These are phyloP conservation scores for Arctium minus DNA, from an alignment of 129 eudicot species.

Conservation along the genomic window DNA sequence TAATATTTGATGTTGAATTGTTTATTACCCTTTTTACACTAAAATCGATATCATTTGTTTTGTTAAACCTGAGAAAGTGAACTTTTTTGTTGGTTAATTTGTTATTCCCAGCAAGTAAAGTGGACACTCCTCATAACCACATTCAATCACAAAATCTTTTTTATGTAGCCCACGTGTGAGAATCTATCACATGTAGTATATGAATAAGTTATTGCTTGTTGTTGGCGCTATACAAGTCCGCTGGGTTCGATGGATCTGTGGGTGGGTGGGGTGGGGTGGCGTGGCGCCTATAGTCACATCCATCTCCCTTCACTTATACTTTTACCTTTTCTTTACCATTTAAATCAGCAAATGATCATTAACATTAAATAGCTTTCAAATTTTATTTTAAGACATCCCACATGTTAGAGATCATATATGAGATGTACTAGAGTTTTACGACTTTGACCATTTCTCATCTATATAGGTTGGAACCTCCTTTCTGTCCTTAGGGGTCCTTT, in stretches of 20 bases:
- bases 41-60: background rate
- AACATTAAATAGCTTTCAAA: background rate
- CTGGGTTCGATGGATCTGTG: conserved; percentile 34
- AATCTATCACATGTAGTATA: conserved; percentile 5
- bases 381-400: background rate
- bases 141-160: background rate
- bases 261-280: background rate
- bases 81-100: background rate
- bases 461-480: background rate
- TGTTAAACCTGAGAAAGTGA: background rate
- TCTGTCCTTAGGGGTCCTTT: too few species aligned
- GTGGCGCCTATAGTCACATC: too few species aligned
- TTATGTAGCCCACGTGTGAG: conserved; percentile 22
- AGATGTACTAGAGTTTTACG: background rate
- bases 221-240: background rate
- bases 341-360: background rate
- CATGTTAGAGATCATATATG: background rate
- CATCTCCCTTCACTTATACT: background rate
- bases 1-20: too few species aligned
- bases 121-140: background rate
- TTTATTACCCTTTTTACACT: background rate
- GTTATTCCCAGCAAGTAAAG: background rate
- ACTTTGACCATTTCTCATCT: too few species aligned
- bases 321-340: background rate
- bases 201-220: conserved; percentile 5